These are phyloP conservation scores for Cardiospermum halicacabum DNA, from an alignment of 345 rosid species.

Conservation along the genomic window DNA sequence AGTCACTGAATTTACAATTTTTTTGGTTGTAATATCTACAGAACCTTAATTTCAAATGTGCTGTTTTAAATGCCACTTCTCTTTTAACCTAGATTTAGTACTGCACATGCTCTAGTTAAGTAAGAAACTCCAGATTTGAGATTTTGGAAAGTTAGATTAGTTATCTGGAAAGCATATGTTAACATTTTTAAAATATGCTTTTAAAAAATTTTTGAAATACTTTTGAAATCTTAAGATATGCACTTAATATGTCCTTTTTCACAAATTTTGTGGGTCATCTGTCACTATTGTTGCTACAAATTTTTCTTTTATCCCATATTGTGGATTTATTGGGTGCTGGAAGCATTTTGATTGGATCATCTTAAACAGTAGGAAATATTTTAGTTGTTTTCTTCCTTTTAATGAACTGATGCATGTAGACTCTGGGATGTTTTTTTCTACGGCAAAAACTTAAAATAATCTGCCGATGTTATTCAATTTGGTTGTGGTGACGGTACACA, in stretches of 20 bases:
- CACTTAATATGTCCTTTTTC: not conserved
- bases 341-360: no score
- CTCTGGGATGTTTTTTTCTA: not conserved
- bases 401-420: not conserved
- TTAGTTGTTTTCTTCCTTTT: not conserved
- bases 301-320: not conserved
- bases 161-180: not conserved
- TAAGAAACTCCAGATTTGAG: not conserved
- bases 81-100: not conserved
- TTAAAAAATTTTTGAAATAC: no score
- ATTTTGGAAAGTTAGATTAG: not conserved
- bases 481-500: no score
- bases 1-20: not conserved
- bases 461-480: no score
- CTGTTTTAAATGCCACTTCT: not conserved
- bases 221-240: no score
- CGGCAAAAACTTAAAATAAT: not conserved
- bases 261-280: not conserved
- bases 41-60: not conserved
- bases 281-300: not conserved
- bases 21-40: not conserved
- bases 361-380: not conserved
- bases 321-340: not conserved
- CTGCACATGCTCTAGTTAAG: not conserved
- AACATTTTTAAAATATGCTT: not conserved